Evolutionary conservation across 129 eudicot genomes (phyloP), one percentile per base, ranked within the genome.

Genomic region (sunflower (Helianthus annuus)): DNA sequence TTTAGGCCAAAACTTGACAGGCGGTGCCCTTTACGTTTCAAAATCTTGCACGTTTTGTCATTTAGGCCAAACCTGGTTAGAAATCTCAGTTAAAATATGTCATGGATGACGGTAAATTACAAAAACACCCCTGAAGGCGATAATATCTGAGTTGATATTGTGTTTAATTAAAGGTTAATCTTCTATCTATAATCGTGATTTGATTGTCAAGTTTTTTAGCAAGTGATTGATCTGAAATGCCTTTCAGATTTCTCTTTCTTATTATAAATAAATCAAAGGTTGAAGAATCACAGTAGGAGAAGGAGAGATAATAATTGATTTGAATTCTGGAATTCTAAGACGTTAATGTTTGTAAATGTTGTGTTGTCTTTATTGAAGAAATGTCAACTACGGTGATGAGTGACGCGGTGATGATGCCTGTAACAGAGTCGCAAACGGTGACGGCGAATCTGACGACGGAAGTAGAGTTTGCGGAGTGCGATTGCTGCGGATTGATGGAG

Each of bases 401-500:
- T 52, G 89, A 85, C 51, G 71, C 90, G 32, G 65, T 85, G 70
- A 78, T 79, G 82, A 76, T 83, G 69, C 48, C 85, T 8, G 68
- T 76, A 29, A 73, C 86, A 14, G 95, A 87, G 56, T 54, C 84
- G 24, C 78, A 66, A 6, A 17, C 69, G 14, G 73, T 39, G 57
- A 24, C n/a, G 63, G 69, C 66, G 42, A 78, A 57, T 48, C 57
- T 79, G 68, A 71, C 71, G 36, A 22, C 15, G 29, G 94, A 87
- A 45, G 86, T 84, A 2, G 90, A 85, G 16, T 88, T 66, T 16
- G 97, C 84, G 0, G 80, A 49, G 34, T 91, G 96, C 75, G 90
- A 85, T 49, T 91, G 97, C 38, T 91, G 97, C 29, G 96, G 97
- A 52, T 84, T 91, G 61, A 88, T 81, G 13, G 97, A 91, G 78